These are phyloP conservation scores for Pseudomassariella vexata DNA, from an alignment of 2,329 filamentous ascomycete genomes.

Conservation along the genomic window DNA sequence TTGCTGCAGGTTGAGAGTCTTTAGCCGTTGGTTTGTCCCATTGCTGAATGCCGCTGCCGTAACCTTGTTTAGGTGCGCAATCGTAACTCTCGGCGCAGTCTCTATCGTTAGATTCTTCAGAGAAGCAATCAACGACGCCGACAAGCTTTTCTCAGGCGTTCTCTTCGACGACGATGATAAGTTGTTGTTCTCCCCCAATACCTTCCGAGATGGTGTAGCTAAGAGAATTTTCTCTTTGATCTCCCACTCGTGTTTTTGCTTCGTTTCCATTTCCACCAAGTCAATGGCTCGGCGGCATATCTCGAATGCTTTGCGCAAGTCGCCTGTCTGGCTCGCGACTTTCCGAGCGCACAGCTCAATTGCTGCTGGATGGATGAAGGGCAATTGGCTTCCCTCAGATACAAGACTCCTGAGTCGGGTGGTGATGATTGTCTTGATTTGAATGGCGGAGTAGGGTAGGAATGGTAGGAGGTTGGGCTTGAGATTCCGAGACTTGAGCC, in stretches of 20 bases:
- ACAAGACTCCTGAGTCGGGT: conserved; percentile 73
- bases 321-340: conserved; percentile 87
- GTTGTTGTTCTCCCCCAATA: conserved; percentile 78
- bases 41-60: conserved; percentile 88
- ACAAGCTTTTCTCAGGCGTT: conserved; percentile 32
- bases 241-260: conserved; percentile 63
- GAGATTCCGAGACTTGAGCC: conserved; percentile 85
- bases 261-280: conserved; percentile 79
- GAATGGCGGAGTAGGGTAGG: conserved; percentile 80
- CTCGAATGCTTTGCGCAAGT: conserved; percentile 91
- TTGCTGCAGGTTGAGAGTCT: conserved; percentile 88
- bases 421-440: conserved; percentile 84
- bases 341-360: conserved; percentile 94
- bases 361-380: conserved; percentile 89
- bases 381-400: conserved; percentile 54
- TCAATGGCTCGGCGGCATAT: conserved; percentile 87
- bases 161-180: conserved; percentile 48
- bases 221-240: conserved; percentile 50
- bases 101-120: conserved; percentile 61
- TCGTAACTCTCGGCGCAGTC: conserved; percentile 81
- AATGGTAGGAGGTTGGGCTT: conserved; percentile 89
- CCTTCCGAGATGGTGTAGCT: conserved; percentile 66
- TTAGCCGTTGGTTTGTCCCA: conserved; percentile 76
- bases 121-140: conserved; percentile 46
- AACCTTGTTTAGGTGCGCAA: conserved; percentile 86